A percentile compares a stretch with the other conserved stretches of the same genome.
phyloP scores from a whole-genome alignment of 306 rosid genomes.

The Sphenostylis stenocarpa region DNA sequence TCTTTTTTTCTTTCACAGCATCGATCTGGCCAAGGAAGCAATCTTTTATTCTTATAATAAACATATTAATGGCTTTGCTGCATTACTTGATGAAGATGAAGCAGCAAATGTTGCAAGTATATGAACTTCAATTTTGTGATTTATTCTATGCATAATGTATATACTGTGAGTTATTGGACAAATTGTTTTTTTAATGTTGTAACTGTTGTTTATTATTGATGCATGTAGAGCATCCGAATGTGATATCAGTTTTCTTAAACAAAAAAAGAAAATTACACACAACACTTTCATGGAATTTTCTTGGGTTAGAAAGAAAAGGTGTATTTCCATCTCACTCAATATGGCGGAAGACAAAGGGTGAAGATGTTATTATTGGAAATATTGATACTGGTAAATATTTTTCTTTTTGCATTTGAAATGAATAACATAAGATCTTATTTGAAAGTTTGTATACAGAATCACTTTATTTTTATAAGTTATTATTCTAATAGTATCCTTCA shows the following conservation, averaged over 20 bases:
- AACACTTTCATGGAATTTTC: conserved; percentile 72
- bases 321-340: conserved; percentile 25
- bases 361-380: conserved; percentile 67
- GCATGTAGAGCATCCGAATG: conserved; percentile 56
- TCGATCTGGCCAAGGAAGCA: conserved; percentile 48
- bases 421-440: no score
- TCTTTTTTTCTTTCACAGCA: conserved; percentile 29
- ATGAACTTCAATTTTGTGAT: no score
- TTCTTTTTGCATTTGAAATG: neutral
- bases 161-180: neutral
- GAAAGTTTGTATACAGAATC: no score
- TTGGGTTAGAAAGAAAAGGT: conserved; percentile 44
- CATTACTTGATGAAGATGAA: conserved; percentile 57
- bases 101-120: conserved; percentile 53
- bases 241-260: conserved; percentile 57
- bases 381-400: conserved; percentile 56
- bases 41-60: conserved; percentile 65
- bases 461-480: no score
- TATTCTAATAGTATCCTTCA: no score
- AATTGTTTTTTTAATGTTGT: neutral
- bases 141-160: neutral
- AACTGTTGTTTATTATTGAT: neutral
- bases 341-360: conserved; percentile 58
- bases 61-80: conserved; percentile 79
- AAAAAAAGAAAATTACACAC: conserved; percentile 49